phyloP scores from a whole-genome alignment of 768 basidiomycete species.

The Tylopilus rubrobrunneus region DNA sequence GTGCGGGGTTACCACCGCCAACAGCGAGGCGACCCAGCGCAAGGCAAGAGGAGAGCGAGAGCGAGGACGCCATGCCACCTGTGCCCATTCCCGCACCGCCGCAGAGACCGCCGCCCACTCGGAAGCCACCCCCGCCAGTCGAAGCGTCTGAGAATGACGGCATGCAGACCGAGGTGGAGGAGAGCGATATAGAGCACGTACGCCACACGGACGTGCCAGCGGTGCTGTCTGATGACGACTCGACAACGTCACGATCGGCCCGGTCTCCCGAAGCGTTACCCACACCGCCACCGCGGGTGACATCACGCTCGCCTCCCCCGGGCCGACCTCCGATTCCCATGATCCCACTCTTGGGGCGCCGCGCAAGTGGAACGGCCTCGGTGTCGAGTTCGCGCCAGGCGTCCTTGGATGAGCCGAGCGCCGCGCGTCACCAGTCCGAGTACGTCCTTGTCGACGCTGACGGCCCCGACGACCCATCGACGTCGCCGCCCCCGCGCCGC shows the following conservation, averaged over 20 bases:
- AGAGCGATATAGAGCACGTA: slow-evolving; percentile 71
- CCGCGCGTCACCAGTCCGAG: slow-evolving; percentile 42
- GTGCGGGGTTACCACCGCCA: slow-evolving; percentile 14
- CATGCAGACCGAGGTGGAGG: slow-evolving; percentile 63
- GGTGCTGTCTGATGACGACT: slow-evolving; percentile 36
- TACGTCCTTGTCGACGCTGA: slow-evolving; percentile 61
- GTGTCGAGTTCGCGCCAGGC: slow-evolving; percentile 36
- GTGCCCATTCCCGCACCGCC: slow-evolving; percentile 32
- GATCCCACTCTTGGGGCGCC: slow-evolving; percentile 32
- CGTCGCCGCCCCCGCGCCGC: slow-evolving; percentile 34
- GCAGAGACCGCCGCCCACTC: slow-evolving; percentile 27
- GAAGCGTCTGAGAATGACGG: slow-evolving; percentile 49
- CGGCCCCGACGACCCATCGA: slow-evolving; percentile 28
- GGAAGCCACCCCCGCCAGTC: slow-evolving; percentile 30
- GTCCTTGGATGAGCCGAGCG: slow-evolving; percentile 32
- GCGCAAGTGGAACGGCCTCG: slow-evolving; percentile 36
- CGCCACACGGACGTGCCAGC: slow-evolving; percentile 56
- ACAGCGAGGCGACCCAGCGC: slow-evolving; percentile 12
- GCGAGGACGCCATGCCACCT: slow-evolving; percentile 21
- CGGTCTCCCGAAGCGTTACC: slow-evolving; percentile 34
- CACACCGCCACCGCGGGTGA: slow-evolving; percentile 45
- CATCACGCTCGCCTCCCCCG: slow-evolving; percentile 30
- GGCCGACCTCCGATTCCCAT: slow-evolving; percentile 37
- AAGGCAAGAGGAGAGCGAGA: slow-evolving; percentile 30
- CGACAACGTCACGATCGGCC: slow-evolving; percentile 15